phyloP scores from a whole-genome alignment of 2,329 filamentous ascomycete genomes.

The Clarireedia paspali region DNA sequence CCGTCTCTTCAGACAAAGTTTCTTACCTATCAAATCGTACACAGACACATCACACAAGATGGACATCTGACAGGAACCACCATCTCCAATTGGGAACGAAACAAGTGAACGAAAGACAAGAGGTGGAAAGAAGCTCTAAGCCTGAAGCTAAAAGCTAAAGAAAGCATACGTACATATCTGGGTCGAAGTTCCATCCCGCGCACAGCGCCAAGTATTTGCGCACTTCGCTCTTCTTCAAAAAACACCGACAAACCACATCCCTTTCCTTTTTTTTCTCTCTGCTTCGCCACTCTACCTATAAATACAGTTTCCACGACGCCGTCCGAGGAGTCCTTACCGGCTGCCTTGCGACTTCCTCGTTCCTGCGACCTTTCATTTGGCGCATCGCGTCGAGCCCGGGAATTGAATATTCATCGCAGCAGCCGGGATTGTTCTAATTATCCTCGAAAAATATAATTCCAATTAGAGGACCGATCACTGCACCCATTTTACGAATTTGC shows the following conservation, averaged over 20 bases:
- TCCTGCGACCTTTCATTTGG: neutral
- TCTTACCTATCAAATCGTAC: neutral
- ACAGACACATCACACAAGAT: neutral
- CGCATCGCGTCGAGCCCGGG: slow-evolving; percentile 4
- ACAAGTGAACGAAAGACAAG: neutral
- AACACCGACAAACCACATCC: neutral
- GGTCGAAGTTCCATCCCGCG: neutral
- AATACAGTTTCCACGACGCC: neutral
- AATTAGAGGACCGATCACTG: neutral
- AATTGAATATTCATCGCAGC: neutral
- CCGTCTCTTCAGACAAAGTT: neutral
- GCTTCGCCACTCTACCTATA: slow-evolving; percentile 1
- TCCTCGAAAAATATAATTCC: neutral
- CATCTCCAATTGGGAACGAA: neutral
- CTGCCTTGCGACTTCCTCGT: slow-evolving; percentile 4
- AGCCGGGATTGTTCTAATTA: neutral
- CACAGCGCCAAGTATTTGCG: neutral
- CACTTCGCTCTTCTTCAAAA: slow-evolving; percentile 1
- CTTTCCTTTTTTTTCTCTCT: slow-evolving; percentile 1
- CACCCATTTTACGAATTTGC: neutral
- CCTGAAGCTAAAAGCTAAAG: neutral
- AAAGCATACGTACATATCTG: neutral
- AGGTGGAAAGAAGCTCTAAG: too few relatives aligned
- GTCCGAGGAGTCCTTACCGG: slow-evolving; percentile 2
- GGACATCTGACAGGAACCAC: neutral